Base-by-base conservation (phyloP, 805 yeast species). In the Zygosaccharomyces gambellarensis region DNA sequence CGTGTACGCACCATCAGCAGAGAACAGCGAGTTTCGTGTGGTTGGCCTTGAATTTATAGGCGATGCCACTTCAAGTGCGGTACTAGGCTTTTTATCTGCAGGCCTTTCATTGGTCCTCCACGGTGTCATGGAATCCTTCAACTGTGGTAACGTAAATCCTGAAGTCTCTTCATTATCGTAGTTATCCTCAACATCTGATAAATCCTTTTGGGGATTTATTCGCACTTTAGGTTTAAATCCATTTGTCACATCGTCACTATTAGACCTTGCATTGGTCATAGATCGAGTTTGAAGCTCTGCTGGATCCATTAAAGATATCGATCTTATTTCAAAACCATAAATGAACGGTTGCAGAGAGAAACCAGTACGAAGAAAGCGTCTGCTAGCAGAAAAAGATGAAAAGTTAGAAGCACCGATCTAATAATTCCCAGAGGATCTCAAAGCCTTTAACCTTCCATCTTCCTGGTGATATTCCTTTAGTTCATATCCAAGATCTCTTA, bases 121-220 rank as follows among this genome's bases (percentile, higher is more conserved):
- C 2, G 73, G 73, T 1, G 73, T 70, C 49, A 67, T 54, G 5
- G 71, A 67, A 5, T 64, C 67, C 19, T 61, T 60, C 43, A 70
- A 57, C 46, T 61, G 62, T 12, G 74, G 74, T 21, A 70, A 19
- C 53, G 59, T 23, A 54, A 58, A 17, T 30, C 56, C 45, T 50
- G 70, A 51, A 11, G 51, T 30, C 28, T 39, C 52, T 8, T 55
- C 55, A 12, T 53, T 55, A 7, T 50, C 61, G 5, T 51, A 49
- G 6, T 60, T 66, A 14, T 48, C 49, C 21, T 53, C 63, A 30
- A 44, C 48, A 12, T 38, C 46, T 10, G 38, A 19, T 6, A 36
- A 32, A 12, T 39, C 45, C 11, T 6, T 42, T n/a, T 14, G 38
- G 17, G 6, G 17, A 21, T 19, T 42, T 34, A 17, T 9, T 19